Evolutionary conservation across 768 basidiomycete genomes (phyloP), one percentile per base, ranked within the genome.

Genomic region (Pulveroboletus sp.): DNA sequence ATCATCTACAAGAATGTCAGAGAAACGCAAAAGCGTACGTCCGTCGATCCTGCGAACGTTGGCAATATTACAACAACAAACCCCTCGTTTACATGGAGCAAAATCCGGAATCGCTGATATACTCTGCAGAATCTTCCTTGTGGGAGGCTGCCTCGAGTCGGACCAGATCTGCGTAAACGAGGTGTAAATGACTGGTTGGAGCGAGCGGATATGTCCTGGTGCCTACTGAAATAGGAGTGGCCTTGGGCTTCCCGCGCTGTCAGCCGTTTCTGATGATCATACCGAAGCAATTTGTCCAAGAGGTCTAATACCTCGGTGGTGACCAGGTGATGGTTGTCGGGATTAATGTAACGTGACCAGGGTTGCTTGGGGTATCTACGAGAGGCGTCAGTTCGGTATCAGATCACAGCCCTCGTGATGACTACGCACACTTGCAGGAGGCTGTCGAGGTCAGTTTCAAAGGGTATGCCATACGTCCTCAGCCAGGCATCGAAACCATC

Each of bases 261-360:
- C 31, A 83, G 70, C 55, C 85, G 72, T 60, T 83, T 80, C 59
- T 77, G 78, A 60, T 86, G 85, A 59, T 86, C 85, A 63, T 85
- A 87, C 53, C 76, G 73, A 60, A 85, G 68, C 45, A 86, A 66
- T 62, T 78, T 80, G 57, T 86, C 85, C 39, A 87, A 66, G 47
- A 86, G 76, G 61, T 85, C 83, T 51, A 85, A 65, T 5, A 79
- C 83, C 56, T 86, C 85, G 48, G 76, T 68, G 11, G 81, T 79
- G 50, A 80, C 80, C 47, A 78, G 74, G 31, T 69, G 64, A 55
- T 81, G 80, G 59, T 81, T 83, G 49, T 82, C 81, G 17, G 73
- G 63, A 34, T 73, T 82, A 54, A 80, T 70, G 68, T 80, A 85
- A 47, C 79, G 71, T 7, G 75, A 66, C 85, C 85, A 87, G n/a